Base-by-base conservation (phyloP, 805 yeast genomes). In the Debaryomyces castellii region DNA sequence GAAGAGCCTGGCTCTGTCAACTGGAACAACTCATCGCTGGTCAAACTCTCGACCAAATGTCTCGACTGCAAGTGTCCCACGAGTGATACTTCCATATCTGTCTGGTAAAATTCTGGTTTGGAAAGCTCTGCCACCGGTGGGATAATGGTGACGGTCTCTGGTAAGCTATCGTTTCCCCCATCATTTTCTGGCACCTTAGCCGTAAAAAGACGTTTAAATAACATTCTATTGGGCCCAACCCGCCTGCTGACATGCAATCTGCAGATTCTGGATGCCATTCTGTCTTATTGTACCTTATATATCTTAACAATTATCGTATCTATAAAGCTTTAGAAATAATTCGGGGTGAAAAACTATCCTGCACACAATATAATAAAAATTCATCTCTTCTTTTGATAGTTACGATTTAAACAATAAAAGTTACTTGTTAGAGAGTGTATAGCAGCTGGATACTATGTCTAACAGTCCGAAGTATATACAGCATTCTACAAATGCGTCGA, bases 51-150 rank as follows among this genome's bases (percentile, higher is more conserved):
- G 4, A 72, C 68, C 43, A 72, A 55, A 46, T 63, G 49, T 22
- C 77, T 53, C 12, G 64, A 51, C 45, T 68, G 69, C 30, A 72
- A 57, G 43, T 68, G 70, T 8, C 69, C 67, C 32, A 69, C 61
- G 21, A 72, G 55, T 9, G 76, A 66, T 2, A 49, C 50, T 5
- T 53, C 51, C 30, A 58, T 46, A 32, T 71, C 75, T 5, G 48
- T 41, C 16, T 46, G 43, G 45, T 50, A 57, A 3, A 49, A 44
- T 5, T 52, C 58, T 3, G 53, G 27, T n/a, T 43, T 28, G 5
- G 66, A 55, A 25, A 72, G 54, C 24, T 58, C 55, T 18, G 51
- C 44, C 10, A 71, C 61, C 5, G 71, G 53, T 2, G 77, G 77
- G 11, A 72, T 66, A 38, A 72, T 65, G 14, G 68, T 60, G n/a